Evolutionary conservation across 2,329 filamentous ascomycete species (phyloP).

Genomic region (Beauveria pseudobassiana): DNA sequence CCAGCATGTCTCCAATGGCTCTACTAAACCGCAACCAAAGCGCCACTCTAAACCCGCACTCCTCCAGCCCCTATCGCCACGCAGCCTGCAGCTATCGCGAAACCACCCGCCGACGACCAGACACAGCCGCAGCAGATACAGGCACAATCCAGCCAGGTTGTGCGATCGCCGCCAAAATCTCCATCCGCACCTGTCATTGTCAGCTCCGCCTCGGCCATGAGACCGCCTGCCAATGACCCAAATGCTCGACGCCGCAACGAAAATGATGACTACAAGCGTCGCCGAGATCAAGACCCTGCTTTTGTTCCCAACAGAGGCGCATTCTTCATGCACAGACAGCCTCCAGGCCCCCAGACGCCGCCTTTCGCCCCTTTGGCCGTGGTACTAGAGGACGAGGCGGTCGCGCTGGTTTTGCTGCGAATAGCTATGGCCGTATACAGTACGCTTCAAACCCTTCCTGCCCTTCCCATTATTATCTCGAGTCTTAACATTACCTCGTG

Average conservation of each 20-base stretch:
- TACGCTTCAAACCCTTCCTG: slow-evolving; percentile 35
- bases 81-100: not conserved
- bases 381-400: slow-evolving; percentile 53
- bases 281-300: slow-evolving; percentile 79
- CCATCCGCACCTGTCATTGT: slow-evolving; percentile 45
- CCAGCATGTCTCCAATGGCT: slow-evolving; percentile 36
- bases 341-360: slow-evolving; percentile 70
- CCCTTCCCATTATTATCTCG: not conserved
- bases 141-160: slow-evolving; percentile 13
- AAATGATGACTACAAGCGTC: slow-evolving; percentile 84
- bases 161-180: slow-evolving; percentile 31
- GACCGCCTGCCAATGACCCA: slow-evolving; percentile 47
- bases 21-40: slow-evolving; percentile 30
- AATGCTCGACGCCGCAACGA: slow-evolving; percentile 68
- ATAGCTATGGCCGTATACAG: slow-evolving; percentile 52
- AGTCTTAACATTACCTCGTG: not conserved
- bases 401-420: slow-evolving; percentile 49
- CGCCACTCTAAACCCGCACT: slow-evolving; percentile 11
- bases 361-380: slow-evolving; percentile 64
- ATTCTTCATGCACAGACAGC: slow-evolving; percentile 91
- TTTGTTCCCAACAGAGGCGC: slow-evolving; percentile 91
- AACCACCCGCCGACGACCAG: not conserved
- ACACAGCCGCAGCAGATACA: not conserved
- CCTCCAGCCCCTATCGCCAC: not conserved
- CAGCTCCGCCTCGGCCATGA: slow-evolving; percentile 42